Base-by-base conservation (phyloP, 768 basidiomycete species). In the Tylopilus plumbeoviolaceoides region DNA sequence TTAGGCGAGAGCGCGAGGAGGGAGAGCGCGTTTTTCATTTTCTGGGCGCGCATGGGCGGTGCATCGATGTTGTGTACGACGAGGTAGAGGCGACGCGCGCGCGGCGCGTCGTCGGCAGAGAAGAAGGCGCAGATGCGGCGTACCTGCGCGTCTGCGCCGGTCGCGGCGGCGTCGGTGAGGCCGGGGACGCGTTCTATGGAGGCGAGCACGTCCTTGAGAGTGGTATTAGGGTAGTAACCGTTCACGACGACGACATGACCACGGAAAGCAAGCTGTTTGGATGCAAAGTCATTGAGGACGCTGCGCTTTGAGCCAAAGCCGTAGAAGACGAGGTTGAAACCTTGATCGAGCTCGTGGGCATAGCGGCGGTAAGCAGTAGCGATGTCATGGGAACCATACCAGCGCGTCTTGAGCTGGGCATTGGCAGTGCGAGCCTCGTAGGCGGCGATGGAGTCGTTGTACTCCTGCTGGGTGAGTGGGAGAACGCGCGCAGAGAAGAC, bases 31-130 rank as follows among this genome's bases (percentile, higher is more conserved):
- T 87, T 75, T 62, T 83, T 81, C 18, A 84, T 74, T 59, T 85
- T 85, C 18, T 78, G 61, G 1, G 77, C 68, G 36, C 91, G 87
- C 23, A 97, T 72, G 7, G 81, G 71, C 0, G 85, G 77, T 0
- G 87, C 78, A 61, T 98, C 95, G 68, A 98, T 84, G 71, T 90
- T 95, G 75, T 98, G 93, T 21, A 97, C 73, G 63, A 95, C 70
- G 55, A 98, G 73, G 65, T 84, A 92, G 39, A 98, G 73, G 43
- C 78, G 79, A 43, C 66, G 67, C 17, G 66, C 52, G 45, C 65
- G 63, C 2, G 67, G 57, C 9, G 64, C 57, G 33, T 59, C 51
- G 31, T 35, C 58, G 0, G 78, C 65, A 64, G 79, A 70, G 66
- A 89, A 85, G 63, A 83, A 82, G 21, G 84, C 75, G 61, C 82